These are phyloP conservation scores for Colletotrichum australisinense DNA, from an alignment of 2,329 filamentous ascomycete species.

Conservation along the genomic window DNA sequence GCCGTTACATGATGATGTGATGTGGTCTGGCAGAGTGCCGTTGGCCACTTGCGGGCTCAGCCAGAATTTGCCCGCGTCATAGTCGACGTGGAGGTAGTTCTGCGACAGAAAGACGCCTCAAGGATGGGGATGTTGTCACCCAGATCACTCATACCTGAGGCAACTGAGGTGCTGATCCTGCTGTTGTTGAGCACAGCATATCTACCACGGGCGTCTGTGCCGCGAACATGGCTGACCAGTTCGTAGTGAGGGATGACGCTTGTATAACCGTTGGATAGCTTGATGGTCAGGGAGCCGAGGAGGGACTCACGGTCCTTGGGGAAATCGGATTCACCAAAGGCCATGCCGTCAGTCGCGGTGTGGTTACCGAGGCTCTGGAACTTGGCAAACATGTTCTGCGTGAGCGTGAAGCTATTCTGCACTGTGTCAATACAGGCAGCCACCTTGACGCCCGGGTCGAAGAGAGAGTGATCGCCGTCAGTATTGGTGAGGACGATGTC, in stretches of 20 bases:
- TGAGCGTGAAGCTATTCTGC: constrained; percentile 36
- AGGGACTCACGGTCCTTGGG: constrained; percentile 22
- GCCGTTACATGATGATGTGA: constrained; percentile 28
- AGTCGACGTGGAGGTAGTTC: constrained; percentile 36
- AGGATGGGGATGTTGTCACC: constrained; percentile 34
- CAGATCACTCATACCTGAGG: constrained; percentile 31
- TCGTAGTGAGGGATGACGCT: constrained; percentile 38
- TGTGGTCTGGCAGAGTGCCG: constrained; percentile 23
- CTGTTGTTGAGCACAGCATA: constrained; percentile 32
- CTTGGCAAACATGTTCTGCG: constrained; percentile 30
- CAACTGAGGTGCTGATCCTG: constrained; percentile 25
- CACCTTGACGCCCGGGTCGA: constrained; percentile 26
- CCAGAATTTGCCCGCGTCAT: constrained; percentile 33
- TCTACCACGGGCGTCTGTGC: constrained; percentile 32
- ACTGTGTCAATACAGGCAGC: constrained; percentile 37
- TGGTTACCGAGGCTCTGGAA: constrained; percentile 27
- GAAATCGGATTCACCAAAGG: constrained; percentile 2
- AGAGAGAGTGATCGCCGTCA: constrained; percentile 35
- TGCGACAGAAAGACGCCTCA: constrained; percentile 35
- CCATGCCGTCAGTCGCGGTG: background rate
- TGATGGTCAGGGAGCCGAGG: constrained; percentile 34
- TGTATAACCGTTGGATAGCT: constrained; percentile 35
- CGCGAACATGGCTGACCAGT: constrained; percentile 31
- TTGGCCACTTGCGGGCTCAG: constrained; percentile 34
- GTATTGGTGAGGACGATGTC: constrained; percentile 35